Conservation (phyloP, 179 eudicot species). For the Dionaea muscipula region DNA sequence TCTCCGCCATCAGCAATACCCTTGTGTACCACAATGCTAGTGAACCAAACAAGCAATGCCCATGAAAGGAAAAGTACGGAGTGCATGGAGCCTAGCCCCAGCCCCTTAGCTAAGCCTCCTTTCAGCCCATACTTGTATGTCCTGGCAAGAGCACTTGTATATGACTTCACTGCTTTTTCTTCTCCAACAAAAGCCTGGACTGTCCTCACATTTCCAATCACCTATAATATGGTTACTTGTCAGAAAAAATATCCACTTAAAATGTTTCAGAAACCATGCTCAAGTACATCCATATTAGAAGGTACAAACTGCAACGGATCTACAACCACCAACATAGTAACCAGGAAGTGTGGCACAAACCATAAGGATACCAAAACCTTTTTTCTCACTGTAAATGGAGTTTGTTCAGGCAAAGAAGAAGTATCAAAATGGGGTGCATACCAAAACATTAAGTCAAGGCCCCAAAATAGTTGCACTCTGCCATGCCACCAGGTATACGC, state of each 20-base stretch:
- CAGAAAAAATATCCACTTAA: neutral
- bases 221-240: constrained; percentile 26
- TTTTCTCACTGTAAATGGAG: too few species aligned
- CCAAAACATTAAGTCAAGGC: too few species aligned
- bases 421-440: too few species aligned
- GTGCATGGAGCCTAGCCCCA: constrained; percentile 77
- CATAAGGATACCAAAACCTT: too few species aligned
- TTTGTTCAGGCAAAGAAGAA: too few species aligned
- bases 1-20: constrained; percentile 82
- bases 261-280: neutral
- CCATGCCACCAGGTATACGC: too few species aligned
- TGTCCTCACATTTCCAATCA: constrained; percentile 81
- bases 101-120: constrained; percentile 90
- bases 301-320: too few species aligned
- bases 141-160: constrained; percentile 49
- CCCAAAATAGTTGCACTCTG: too few species aligned
- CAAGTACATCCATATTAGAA: neutral
- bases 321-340: too few species aligned
- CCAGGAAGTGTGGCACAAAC: too few species aligned
- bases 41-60: constrained; percentile 94
- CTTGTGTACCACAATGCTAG: constrained; percentile 79
- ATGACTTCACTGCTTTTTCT: constrained; percentile 60
- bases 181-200: constrained; percentile 97
- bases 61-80: constrained; percentile 87
- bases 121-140: constrained; percentile 66